Base-by-base conservation (phyloP, 805 yeast genomes). In the Candida ortonii region DNA sequence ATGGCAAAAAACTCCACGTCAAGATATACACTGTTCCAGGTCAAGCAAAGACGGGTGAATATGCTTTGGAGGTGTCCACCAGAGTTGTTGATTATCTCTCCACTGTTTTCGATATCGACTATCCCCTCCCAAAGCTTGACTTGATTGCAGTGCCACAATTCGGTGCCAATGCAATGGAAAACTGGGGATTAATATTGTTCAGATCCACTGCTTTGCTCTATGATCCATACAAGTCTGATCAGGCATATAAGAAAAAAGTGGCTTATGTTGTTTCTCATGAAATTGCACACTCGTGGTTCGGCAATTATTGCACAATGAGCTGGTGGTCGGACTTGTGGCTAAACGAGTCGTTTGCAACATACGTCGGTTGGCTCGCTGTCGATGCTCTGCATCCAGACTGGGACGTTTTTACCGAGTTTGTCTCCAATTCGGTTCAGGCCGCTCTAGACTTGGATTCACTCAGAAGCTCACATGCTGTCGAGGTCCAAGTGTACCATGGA, bases 311-410 rank as follows among this genome's bases (percentile, higher is more conserved):
- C 41, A 86, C 95, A 29, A 86, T 85, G 95, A 78, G 82, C 51
- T 86, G 94, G 93, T 85, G 95, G 95, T 86, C 85, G 50, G 93
- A 84, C 50, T 68, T 85, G 47, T 85, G 95, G 95, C 73, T 85
- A 42, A 85, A 85, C 54, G 95, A 85, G 62, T 93, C 94, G 10
- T 85, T 85, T 62, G 95, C 95, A 12, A 85, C 95, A 17, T 85
- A 85, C 80, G 83, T 82, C 54, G 84, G 87, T 3, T 81, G 73
- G 70, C 63, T 71, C 34, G 80, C 88, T 12, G 80, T 80, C 34
- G 80, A 82, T 52, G 59, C 71, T 44, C 70, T 84, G 49, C 77
- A 73, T 57, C 94, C 94, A 9, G 85, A 80, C 42, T 85, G 95
- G 94, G 78, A 83, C 50, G 80, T 80, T 13, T 82, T 83, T 63